These are phyloP conservation scores for Phytophthora constricta DNA, from an alignment of 352 stramenopile species.

Conservation along the genomic window DNA sequence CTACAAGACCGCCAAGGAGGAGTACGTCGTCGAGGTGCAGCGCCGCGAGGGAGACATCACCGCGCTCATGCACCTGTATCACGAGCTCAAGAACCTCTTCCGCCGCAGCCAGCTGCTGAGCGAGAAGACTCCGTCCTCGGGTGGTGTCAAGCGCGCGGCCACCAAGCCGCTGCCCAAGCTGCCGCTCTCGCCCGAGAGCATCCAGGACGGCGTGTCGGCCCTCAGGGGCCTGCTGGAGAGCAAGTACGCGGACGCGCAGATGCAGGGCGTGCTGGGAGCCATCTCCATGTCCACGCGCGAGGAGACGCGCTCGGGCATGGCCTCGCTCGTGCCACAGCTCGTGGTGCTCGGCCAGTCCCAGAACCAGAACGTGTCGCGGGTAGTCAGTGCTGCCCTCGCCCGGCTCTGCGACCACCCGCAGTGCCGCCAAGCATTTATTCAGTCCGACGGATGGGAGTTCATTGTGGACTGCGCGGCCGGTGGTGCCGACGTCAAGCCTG, in stretches of 20 bases:
- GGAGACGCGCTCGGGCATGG: slow-evolving; percentile 66
- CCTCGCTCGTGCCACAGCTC: slow-evolving; percentile 69
- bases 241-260: slow-evolving; percentile 79
- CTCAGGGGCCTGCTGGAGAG: slow-evolving; percentile 79
- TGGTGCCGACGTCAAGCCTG: slow-evolving; percentile 60
- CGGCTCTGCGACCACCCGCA: slow-evolving; percentile 85
- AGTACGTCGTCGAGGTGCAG: slow-evolving; percentile 81
- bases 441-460: slow-evolving; percentile 85
- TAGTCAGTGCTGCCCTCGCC: slow-evolving; percentile 77
- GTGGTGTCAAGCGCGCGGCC: slow-evolving; percentile 71
- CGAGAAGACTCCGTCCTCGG: slow-evolving; percentile 54
- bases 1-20: slow-evolving; percentile 72
- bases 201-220: slow-evolving; percentile 61
- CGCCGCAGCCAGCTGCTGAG: slow-evolving; percentile 74
- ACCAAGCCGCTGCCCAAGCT: slow-evolving; percentile 67
- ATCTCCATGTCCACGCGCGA: slow-evolving; percentile 81
- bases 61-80: slow-evolving; percentile 80
- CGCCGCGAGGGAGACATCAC: slow-evolving; percentile 83
- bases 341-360: slow-evolving; percentile 70
- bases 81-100: slow-evolving; percentile 80
- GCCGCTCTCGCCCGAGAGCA: slow-evolving; percentile 49
- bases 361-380: slow-evolving; percentile 60
- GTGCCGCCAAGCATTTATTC: slow-evolving; percentile 83
- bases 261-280: slow-evolving; percentile 81
- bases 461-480: slow-evolving; percentile 81